Base-by-base conservation (phyloP, 2,329 filamentous ascomycete species). In the Penicillium concentricum region DNA sequence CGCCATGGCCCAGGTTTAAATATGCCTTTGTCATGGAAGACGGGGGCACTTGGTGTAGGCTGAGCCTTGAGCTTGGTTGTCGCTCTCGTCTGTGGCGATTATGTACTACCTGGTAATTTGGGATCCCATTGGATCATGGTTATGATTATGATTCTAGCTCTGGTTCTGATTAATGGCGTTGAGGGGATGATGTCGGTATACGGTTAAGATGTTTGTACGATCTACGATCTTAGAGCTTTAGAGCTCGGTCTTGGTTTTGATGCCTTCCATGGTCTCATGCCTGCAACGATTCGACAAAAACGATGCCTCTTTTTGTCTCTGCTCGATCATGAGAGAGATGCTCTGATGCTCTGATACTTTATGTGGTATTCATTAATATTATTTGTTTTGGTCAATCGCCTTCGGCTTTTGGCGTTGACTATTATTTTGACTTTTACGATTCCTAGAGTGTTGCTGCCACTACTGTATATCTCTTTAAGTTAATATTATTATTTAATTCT, bases 1-100 rank as follows among this genome's bases (percentile, higher is more conserved):
- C 41, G 69, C 67, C 64, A 79, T 79, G 77, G 69, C 75, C 37
- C 77, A 79, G 69, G 76, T 79, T 54, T 79, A 77, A 67, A 38
- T 28, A 30, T 8, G 9, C 13, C 32, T 45, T 18, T 35, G 41
- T 48, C 24, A 15, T 26, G 28, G 20, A 35, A 34, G 24, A 22
- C 8, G 41, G 10, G 44, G 10, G 46, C 38, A 18, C 42, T 42
- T 41, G 48, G 37, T 35, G 16, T 56, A 26, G 41, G 28, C 37
- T 44, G 22, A 28, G 45, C 13, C 2, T 44, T 26, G 8, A 18
- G 47, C 34, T 30, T 42, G 13, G 41, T 41, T 30, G 18, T 35
- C 39, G n/a, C 13, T 32, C 30, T 38, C 22, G 18, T 37, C 20
- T 22, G 28, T 35, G 10, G 18, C 3, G 38, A 9, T 38, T 38